Conservation (phyloP, 2,329 filamentous ascomycete genomes). For the Aspergillus intermedius region DNA sequence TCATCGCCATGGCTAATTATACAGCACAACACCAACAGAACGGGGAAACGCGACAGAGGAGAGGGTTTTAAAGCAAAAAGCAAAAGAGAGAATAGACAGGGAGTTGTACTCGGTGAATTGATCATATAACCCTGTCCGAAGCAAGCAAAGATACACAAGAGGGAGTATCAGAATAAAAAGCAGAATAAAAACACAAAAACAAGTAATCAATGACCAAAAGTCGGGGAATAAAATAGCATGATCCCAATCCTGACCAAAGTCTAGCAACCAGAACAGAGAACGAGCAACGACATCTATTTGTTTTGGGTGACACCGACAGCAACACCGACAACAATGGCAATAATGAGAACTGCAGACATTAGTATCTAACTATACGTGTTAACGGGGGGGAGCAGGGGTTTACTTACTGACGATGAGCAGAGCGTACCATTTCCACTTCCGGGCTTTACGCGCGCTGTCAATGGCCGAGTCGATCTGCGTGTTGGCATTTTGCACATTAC, state of each 20-base stretch:
- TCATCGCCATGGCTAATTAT: slow-evolving; percentile 4
- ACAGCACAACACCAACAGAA: slow-evolving; percentile 12
- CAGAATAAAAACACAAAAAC: slow-evolving; percentile 16
- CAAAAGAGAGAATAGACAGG: slow-evolving; percentile 5
- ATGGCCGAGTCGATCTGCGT: slow-evolving; percentile 76
- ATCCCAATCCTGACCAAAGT: slow-evolving; percentile 8
- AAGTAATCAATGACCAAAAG: slow-evolving; percentile 3
- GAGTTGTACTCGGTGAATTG: slow-evolving; percentile 13
- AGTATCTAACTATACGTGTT: background rate
- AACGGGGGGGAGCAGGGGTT: background rate
- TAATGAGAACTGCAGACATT: slow-evolving; percentile 44
- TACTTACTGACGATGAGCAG: slow-evolving; percentile 63
- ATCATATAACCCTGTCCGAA: background rate
- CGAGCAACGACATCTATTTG: slow-evolving; percentile 10
- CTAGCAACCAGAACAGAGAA: slow-evolving; percentile 3
- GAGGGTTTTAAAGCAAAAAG: background rate
- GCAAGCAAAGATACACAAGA: slow-evolving; percentile 5
- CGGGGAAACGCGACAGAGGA: slow-evolving; percentile 5
- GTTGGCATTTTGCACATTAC: slow-evolving; percentile 80
- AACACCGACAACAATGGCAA: slow-evolving; percentile 48
- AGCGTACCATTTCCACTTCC: slow-evolving; percentile 97
- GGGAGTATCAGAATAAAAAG: slow-evolving; percentile 7
- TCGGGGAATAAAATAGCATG: slow-evolving; percentile 5
- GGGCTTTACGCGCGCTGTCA: slow-evolving; percentile 67
- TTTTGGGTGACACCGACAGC: slow-evolving; percentile 41